A percentile compares a stretch with the other conserved stretches of the same genome.
These are phyloP conservation scores for Aspergillus ruber DNA, from an alignment of 2,329 filamentous ascomycete species.

Conservation along the genomic window DNA sequence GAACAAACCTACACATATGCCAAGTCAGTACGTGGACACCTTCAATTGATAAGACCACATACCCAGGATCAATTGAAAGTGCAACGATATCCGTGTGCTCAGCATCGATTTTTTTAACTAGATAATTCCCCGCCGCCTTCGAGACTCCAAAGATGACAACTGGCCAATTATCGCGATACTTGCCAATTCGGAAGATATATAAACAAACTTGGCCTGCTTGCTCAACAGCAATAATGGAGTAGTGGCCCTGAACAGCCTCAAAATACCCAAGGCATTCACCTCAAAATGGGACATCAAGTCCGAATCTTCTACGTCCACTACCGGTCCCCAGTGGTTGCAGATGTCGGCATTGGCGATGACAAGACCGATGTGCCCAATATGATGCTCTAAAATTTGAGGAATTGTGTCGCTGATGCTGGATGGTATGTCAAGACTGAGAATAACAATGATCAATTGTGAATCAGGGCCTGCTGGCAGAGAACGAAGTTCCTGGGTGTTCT, in stretches of 20 bases:
- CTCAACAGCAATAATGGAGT: constrained; percentile 27
- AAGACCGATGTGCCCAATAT: constrained; percentile 6
- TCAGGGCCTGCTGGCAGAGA: neutral
- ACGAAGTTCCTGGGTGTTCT: neutral
- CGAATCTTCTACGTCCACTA: constrained; percentile 27
- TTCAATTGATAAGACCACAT: constrained; percentile 2
- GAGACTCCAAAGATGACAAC: constrained; percentile 12
- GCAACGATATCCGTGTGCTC: constrained; percentile 17
- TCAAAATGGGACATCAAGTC: constrained; percentile 35
- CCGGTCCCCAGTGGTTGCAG: constrained; percentile 23
- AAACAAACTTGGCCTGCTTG: constrained; percentile 24
- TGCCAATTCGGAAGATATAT: constrained; percentile 32
- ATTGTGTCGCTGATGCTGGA: neutral
- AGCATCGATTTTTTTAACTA: constrained; percentile 14
- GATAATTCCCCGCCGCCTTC: constrained; percentile 17
- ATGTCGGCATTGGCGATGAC: constrained; percentile 44
- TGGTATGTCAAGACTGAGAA: neutral
- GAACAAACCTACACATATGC: constrained; percentile 21
- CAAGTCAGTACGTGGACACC: too few relatives aligned
- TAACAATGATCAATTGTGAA: constrained; percentile 2
- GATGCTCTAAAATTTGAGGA: constrained; percentile 1
- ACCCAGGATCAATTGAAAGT: constrained; percentile 28
- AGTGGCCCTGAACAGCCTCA: constrained; percentile 29
- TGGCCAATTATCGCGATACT: constrained; percentile 26
- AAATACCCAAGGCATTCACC: constrained; percentile 34